Percentiles rank a stretch among this genome's conserved stretches.
phyloP scores from a whole-genome alignment of 148 eudicot species.

The Silene uniflora region DNA sequence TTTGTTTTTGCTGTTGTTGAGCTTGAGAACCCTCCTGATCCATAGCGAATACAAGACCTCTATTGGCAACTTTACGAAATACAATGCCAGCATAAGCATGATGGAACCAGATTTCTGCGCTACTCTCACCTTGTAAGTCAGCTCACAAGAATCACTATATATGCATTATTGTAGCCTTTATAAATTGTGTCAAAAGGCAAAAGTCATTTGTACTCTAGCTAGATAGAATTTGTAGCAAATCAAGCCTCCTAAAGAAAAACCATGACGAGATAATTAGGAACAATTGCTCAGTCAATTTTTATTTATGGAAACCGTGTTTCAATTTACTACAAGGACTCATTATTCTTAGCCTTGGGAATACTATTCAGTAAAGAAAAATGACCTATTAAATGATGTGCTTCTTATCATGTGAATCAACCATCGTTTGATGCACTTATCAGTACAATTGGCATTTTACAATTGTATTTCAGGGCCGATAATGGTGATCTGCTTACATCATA shows the following conservation, averaged over 20 bases:
- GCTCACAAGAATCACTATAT: background rate
- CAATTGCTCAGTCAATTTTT: no score
- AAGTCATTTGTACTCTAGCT: no score
- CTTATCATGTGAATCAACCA: no score
- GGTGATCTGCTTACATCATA: slow-evolving; percentile 60
- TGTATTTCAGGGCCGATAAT: slow-evolving; percentile 60
- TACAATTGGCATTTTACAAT: no score
- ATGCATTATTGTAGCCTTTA: background rate
- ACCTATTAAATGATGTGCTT: no score
- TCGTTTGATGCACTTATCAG: no score
- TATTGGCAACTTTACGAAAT: slow-evolving; percentile 60
- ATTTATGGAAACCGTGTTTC: background rate
- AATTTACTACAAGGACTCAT: background rate
- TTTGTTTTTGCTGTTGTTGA: no score
- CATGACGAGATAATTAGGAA: no score
- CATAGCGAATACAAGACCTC: slow-evolving; percentile 78
- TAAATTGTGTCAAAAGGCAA: background rate
- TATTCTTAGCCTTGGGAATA: background rate
- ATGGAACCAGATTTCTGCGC: slow-evolving; percentile 51
- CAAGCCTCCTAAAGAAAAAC: no score
- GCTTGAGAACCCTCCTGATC: no score
- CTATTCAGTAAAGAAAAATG: background rate
- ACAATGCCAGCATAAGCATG: slow-evolving; percentile 65
- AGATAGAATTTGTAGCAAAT: no score
- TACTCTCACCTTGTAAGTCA: slow-evolving; percentile 64